phyloP scores from a whole-genome alignment of 768 basidiomycete genomes.

The Panaeolus cyanescens region DNA sequence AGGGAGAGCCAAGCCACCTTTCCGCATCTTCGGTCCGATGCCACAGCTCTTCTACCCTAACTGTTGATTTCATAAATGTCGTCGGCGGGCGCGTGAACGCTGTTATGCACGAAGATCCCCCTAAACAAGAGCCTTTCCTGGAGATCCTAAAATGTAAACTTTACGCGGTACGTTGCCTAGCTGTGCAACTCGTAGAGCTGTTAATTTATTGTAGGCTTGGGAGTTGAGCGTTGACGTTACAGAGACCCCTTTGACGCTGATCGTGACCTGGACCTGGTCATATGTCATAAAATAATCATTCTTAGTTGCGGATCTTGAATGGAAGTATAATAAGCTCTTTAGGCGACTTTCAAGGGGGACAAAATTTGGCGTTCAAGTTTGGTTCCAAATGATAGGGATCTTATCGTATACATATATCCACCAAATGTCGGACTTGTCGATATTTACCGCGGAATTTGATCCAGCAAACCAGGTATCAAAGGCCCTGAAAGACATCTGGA shows the following conservation, averaged over 20 bases:
- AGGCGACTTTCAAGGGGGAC: slow-evolving; percentile 1
- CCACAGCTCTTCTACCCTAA: neutral
- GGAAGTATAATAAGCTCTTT: slow-evolving; percentile 3
- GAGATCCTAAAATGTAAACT: too few species aligned
- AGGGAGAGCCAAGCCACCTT: neutral
- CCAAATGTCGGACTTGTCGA: neutral
- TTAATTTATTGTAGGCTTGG: neutral
- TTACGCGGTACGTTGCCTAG: too few species aligned
- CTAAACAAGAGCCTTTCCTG: too few species aligned
- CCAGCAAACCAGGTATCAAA: neutral
- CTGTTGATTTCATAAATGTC: too few species aligned
- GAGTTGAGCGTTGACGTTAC: neutral
- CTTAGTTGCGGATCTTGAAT: neutral
- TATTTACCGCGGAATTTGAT: neutral
- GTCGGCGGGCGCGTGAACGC: neutral
- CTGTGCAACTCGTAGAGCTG: too few species aligned
- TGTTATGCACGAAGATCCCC: neutral
- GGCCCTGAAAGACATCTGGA: neutral
- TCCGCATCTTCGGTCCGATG: neutral
- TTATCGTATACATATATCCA: neutral
- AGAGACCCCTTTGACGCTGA: neutral
- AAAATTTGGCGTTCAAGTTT: neutral
- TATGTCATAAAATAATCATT: neutral
- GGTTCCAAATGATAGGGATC: neutral
- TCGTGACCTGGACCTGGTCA: neutral